phyloP scores from a whole-genome alignment of 108 stramenopile species.

The Fistulifera pelliculosa region DNA sequence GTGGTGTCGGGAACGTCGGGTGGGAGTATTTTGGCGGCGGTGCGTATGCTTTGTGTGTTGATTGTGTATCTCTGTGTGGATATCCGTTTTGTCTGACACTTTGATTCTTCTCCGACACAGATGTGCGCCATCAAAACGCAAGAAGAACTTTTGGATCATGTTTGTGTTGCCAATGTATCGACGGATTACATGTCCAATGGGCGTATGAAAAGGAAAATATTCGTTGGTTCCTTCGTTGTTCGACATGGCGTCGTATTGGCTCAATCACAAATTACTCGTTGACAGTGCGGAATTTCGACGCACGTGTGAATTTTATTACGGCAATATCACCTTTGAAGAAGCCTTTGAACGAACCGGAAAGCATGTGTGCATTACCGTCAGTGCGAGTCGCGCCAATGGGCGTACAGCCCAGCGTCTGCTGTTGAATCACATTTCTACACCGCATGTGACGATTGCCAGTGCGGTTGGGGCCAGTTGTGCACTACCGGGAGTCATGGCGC shows the following conservation, averaged over 20 bases:
- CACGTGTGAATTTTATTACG: slow-evolving; percentile 85
- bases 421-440: slow-evolving; percentile 90
- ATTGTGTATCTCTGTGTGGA: no score
- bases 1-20: slow-evolving; percentile 88
- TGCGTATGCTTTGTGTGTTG: no score
- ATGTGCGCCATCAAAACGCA: slow-evolving; percentile 79
- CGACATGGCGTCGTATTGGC: slow-evolving; percentile 75
- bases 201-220: slow-evolving; percentile 62
- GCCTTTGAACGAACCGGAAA: slow-evolving; percentile 85
- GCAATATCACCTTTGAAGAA: slow-evolving; percentile 83
- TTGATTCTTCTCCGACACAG: no score
- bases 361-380: slow-evolving; percentile 90
- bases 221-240: slow-evolving; percentile 71
- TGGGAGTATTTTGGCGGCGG: slow-evolving; percentile 79
- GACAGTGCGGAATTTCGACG: slow-evolving; percentile 58
- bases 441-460: slow-evolving; percentile 80
- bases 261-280: slow-evolving; percentile 65
- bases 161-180: slow-evolving; percentile 73
- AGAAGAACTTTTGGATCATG: slow-evolving; percentile 62
- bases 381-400: slow-evolving; percentile 68
- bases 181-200: slow-evolving; percentile 78
- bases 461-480: slow-evolving; percentile 89
- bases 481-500: slow-evolving; percentile 86
- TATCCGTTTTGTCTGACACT: no score
- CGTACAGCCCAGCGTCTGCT: slow-evolving; percentile 76